These are phyloP conservation scores for Opeltia flavorubescens DNA, from an alignment of 495 filamentous ascomycete species.

Conservation along the genomic window DNA sequence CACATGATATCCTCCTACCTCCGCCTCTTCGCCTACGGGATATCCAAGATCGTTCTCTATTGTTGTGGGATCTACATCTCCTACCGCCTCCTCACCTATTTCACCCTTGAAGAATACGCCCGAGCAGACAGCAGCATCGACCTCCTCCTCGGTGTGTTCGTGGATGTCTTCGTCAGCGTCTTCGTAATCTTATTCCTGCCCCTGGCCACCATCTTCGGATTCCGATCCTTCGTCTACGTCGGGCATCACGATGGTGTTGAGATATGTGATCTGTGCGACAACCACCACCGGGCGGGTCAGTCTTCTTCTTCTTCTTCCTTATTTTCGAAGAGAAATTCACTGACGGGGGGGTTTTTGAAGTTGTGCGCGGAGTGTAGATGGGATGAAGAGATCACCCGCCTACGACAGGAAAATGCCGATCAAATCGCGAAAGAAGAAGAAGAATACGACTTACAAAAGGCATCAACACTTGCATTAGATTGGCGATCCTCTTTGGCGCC, in stretches of 20 bases:
- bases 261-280: slow-evolving; percentile 39
- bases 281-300: slow-evolving; percentile 2
- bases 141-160: too few relatives aligned
- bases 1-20: too few relatives aligned
- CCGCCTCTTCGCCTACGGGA: too few relatives aligned
- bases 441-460: slow-evolving; percentile 42
- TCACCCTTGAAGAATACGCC: too few relatives aligned
- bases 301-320: slow-evolving; percentile 3
- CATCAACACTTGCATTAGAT: slow-evolving; percentile 43
- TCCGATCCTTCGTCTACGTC: slow-evolving; percentile 23
- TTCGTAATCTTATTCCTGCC: slow-evolving; percentile 5
- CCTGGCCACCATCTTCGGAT: slow-evolving; percentile 3
- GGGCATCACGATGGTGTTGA: slow-evolving; percentile 53
- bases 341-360: background rate
- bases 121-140: too few relatives aligned
- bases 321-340: too few relatives aligned
- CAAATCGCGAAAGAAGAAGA: slow-evolving; percentile 5
- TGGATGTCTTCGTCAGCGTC: background rate
- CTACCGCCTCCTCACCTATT: too few relatives aligned
- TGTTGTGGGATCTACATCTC: too few relatives aligned
- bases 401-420: background rate
- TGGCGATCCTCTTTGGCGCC: slow-evolving; percentile 39
- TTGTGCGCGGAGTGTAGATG: slow-evolving; percentile 4
- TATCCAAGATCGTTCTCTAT: too few relatives aligned
- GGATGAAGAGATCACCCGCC: background rate